Percentiles rank a stretch among this genome's conserved stretches.
phyloP scores from a whole-genome alignment of 2,329 filamentous ascomycete genomes.

The Aspergillus uvarum region DNA sequence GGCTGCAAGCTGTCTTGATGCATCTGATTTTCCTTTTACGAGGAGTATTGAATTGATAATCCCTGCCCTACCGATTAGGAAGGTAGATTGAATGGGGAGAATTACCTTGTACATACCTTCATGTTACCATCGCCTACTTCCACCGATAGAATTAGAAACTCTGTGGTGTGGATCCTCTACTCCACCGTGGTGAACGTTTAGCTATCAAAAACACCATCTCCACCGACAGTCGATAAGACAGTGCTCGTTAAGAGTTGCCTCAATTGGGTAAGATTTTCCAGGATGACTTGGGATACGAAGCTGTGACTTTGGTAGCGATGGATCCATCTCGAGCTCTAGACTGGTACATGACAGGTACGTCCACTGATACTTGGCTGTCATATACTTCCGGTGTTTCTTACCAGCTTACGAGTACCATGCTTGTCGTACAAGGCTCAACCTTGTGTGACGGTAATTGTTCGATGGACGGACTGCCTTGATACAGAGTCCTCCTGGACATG shows the following conservation, averaged over 20 bases:
- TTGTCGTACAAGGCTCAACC: neutral
- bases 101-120: too few species aligned
- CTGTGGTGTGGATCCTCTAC: neutral
- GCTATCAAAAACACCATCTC: neutral
- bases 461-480: neutral
- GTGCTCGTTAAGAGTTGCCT: slow-evolving; percentile 1
- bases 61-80: too few species aligned
- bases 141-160: neutral
- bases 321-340: neutral
- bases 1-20: too few species aligned
- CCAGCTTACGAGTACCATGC: too few species aligned
- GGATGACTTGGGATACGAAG: neutral
- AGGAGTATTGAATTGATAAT: too few species aligned
- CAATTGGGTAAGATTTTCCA: neutral
- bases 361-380: neutral
- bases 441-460: neutral
- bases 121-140: neutral
- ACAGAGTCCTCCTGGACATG: neutral
- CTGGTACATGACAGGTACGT: neutral
- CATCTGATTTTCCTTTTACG: too few species aligned
- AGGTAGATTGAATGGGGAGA: too few species aligned
- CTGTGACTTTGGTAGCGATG: neutral
- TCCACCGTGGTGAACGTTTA: neutral
- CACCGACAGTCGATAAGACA: neutral
- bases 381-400: too few species aligned